Base-by-base conservation (phyloP, 2,329 filamentous ascomycete genomes). In the Ascochyta rabiei region DNA sequence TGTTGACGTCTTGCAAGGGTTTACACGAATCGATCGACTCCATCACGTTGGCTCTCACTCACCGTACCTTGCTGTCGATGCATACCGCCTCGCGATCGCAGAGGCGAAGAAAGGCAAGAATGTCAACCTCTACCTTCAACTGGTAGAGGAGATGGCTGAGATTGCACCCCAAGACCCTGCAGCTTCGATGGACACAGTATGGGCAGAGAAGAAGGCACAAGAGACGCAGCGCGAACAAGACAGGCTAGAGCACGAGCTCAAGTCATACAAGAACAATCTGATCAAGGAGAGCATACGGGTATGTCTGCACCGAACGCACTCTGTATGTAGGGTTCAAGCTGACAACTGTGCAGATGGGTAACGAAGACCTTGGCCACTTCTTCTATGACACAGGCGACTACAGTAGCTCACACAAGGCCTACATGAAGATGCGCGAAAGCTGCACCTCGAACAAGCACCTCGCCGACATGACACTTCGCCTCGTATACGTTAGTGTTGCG, bases 201-300 rank as follows among this genome's bases (percentile, higher is more conserved):
- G 93, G 93, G 82, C 89, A n/a, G 83, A 88, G 7, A 80, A 78
- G 53, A 88, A 84, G 33, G 84, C 87, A 19, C 85, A 84, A 59
- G 79, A 83, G 46, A 90, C 93, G 66, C 84, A 85, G 63, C 77
- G 79, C 1, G 89, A 96, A 74, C 88, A 88, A 0, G 81, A 86
- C 50, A 85, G 89, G n/a, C 80, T 98, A 50, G 91, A 97, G 71
- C 80, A 84, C 15, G 91, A 98, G 75, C 81, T 99, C 18, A 93
- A 92, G 74, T 89, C 88, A 1, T 98, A 98, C 76, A 96, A 95
- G 77, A 96, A 97, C 72, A 99, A 98, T 68, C 79, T 98, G 38
- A 92, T 99, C 67, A 96, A 97, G 73, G 95, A 99, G 78, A 97
- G 92, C 78, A 96, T 98, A 68, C 80, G 93, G 64, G 92, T 96